Evolutionary conservation across 1,284 basidiomycete genomes (phyloP).

Genomic region (Termitomyces sp.): DNA sequence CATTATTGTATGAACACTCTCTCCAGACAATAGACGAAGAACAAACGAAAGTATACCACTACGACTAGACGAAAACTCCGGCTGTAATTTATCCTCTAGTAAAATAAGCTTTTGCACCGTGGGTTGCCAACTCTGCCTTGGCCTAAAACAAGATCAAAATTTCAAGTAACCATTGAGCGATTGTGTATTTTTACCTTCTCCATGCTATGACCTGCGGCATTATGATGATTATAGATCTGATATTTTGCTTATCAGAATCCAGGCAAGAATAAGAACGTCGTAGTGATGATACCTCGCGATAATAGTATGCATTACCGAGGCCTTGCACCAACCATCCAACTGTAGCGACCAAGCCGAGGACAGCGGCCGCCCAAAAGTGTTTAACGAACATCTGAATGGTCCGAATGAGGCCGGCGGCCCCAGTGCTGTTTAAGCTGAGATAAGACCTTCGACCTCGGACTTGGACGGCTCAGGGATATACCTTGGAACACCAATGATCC

Average conservation of each 20-base stretch:
- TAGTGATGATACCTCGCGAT: constrained; percentile 55
- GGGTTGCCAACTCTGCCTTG: constrained; percentile 78
- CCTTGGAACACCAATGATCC: constrained; percentile 85
- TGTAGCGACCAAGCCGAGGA: constrained; percentile 77
- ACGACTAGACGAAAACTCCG: background rate
- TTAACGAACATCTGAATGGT: constrained; percentile 76
- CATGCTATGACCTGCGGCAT: constrained; percentile 76
- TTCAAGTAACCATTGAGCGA: constrained; percentile 8
- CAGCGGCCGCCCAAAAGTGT: constrained; percentile 64
- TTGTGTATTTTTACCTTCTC: constrained; percentile 53
- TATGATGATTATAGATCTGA: constrained; percentile 84
- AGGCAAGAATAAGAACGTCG: background rate
- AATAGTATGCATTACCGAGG: constrained; percentile 78
- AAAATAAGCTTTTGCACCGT: constrained; percentile 87
- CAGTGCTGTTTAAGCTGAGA: constrained; percentile 52
- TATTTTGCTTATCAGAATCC: constrained; percentile 9
- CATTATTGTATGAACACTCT: constrained; percentile 6
- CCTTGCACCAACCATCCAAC: constrained; percentile 88
- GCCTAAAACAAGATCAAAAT: constrained; percentile 44
- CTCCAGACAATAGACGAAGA: background rate
- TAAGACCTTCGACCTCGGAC: constrained; percentile 29
- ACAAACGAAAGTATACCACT: constrained; percentile 6
- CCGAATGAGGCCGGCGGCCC: constrained; percentile 93
- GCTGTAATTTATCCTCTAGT: constrained; percentile 54
- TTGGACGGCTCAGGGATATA: constrained; percentile 27